Conservation (phyloP, 257 asterid genomes). For the Agastache rugosa region DNA sequence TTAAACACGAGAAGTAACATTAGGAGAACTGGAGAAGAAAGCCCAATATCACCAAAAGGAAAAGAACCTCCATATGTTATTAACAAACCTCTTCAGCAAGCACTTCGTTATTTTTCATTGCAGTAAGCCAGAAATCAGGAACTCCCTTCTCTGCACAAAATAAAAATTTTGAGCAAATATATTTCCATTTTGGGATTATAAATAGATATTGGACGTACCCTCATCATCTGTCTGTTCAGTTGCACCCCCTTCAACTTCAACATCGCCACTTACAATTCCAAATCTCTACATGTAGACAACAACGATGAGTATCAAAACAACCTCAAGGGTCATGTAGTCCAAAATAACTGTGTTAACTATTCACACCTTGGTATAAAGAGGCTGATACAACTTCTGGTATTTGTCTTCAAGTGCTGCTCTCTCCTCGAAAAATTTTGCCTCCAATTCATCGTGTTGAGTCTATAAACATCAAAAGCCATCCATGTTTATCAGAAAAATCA, state of each 20-base stretch:
- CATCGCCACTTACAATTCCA: slow-evolving; percentile 62
- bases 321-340: not conserved
- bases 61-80: not conserved
- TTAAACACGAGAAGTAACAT: not conserved
- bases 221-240: slow-evolving; percentile 31
- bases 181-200: not conserved
- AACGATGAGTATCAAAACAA: slow-evolving; percentile 4
- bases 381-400: slow-evolving; percentile 69
- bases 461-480: slow-evolving; percentile 22
- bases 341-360: not conserved
- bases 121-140: slow-evolving; percentile 83
- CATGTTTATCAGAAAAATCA: not conserved
- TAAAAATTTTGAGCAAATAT: not conserved
- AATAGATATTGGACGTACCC: slow-evolving; percentile 31
- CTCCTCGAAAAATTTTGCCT: slow-evolving; percentile 65
- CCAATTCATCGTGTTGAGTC: slow-evolving; percentile 64
- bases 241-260: slow-evolving; percentile 48
- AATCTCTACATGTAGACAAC: slow-evolving; percentile 50
- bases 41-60: not conserved
- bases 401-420: slow-evolving; percentile 69
- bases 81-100: slow-evolving; percentile 72
- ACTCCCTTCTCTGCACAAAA: slow-evolving; percentile 66
- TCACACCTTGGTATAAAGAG: slow-evolving; percentile 58
- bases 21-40: slow-evolving; percentile 7
- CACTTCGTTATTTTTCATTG: slow-evolving; percentile 77